A percentile compares a stretch with the other conserved stretches of the same genome.
These are phyloP conservation scores for Sarocladiaceae sp. DNA, from an alignment of 2,329 filamentous ascomycete genomes.

Conservation along the genomic window DNA sequence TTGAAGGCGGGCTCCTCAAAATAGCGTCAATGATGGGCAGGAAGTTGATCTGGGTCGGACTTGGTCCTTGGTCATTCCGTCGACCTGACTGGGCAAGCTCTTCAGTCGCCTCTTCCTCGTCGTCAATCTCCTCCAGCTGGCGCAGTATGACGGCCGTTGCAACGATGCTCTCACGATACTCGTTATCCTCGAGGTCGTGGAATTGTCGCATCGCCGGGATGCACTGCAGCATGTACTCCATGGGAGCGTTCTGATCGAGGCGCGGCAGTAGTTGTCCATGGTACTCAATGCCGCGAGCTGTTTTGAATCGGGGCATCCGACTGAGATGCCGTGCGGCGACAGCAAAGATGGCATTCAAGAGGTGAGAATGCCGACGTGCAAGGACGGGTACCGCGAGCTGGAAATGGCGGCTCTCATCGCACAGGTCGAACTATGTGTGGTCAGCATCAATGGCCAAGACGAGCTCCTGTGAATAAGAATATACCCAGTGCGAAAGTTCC, in stretches of 20 bases:
- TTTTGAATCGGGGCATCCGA: conserved; percentile 31
- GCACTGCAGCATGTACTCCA: conserved; percentile 33
- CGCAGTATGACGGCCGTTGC: conserved; percentile 34
- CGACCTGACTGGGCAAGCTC: neutral
- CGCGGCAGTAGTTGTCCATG: conserved; percentile 29
- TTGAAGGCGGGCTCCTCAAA: conserved; percentile 28
- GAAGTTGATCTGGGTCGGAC: conserved; percentile 28
- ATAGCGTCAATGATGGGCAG: conserved; percentile 34
- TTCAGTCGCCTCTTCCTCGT: conserved; percentile 23
- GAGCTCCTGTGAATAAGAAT: neutral
- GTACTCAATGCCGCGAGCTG: conserved; percentile 27
- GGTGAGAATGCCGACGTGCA: conserved; percentile 28
- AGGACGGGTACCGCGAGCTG: conserved; percentile 30
- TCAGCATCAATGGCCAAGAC: conserved; percentile 7
- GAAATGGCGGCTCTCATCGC: conserved; percentile 33
- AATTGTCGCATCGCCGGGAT: conserved; percentile 32
- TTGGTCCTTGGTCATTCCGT: neutral
- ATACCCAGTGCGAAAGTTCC: conserved; percentile 10
- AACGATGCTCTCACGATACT: conserved; percentile 32
- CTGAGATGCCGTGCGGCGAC: conserved; percentile 32
- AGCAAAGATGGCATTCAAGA: conserved; percentile 34
- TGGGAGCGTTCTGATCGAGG: conserved; percentile 29
- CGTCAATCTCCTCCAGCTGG: conserved; percentile 35
- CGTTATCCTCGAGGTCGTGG: conserved; percentile 29
- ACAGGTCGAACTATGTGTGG: conserved; percentile 28